phyloP scores from a whole-genome alignment of 257 asterid genomes.

The Solanum sejunctum region DNA sequence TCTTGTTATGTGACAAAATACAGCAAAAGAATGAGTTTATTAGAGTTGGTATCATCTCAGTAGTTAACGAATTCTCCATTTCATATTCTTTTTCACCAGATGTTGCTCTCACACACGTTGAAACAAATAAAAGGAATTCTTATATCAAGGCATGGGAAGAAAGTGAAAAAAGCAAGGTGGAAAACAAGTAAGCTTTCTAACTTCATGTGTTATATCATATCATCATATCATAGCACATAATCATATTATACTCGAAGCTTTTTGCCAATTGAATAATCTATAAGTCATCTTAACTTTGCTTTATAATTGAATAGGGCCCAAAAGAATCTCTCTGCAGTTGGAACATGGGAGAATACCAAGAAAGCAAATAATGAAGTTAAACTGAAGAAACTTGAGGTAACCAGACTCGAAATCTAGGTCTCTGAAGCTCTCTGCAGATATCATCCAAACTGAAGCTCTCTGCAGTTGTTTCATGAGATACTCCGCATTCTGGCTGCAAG shows the following conservation, averaged over 20 bases:
- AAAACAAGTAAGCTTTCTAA: conserved; percentile 49
- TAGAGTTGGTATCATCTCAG: too few species aligned
- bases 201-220: not conserved
- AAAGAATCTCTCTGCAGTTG: conserved; percentile 49
- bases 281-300: not conserved
- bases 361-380: conserved; percentile 57
- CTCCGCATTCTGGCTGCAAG: too few species aligned
- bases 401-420: too few species aligned
- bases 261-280: not conserved
- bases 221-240: not conserved
- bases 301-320: conserved; percentile 39
- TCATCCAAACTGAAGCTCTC: too few species aligned
- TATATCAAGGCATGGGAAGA: conserved; percentile 85
- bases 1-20: too few species aligned
- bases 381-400: conserved; percentile 57
- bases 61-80: too few species aligned
- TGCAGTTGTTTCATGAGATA: too few species aligned
- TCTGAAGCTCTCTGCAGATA: too few species aligned
- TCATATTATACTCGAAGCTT: not conserved
- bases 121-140: conserved; percentile 49
- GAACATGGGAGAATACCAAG: conserved; percentile 76
- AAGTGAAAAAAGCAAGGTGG: conserved; percentile 56
- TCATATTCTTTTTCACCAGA: too few species aligned
- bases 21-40: too few species aligned
- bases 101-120: too few species aligned